These are phyloP conservation scores for Phanerochaete carnosa DNA, from an alignment of 768 basidiomycete species.

Conservation along the genomic window DNA sequence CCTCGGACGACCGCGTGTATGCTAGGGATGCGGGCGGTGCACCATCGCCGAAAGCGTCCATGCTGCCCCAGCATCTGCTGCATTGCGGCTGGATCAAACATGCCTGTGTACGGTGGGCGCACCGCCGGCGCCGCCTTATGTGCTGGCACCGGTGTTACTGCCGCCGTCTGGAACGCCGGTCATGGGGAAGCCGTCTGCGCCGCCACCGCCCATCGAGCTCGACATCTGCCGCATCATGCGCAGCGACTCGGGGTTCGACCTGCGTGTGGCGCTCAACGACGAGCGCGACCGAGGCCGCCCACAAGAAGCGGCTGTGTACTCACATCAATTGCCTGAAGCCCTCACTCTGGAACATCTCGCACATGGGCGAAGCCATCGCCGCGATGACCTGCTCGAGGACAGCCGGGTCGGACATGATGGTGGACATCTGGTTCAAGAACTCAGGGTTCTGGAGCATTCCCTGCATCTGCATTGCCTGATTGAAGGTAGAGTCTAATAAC, in stretches of 20 bases:
- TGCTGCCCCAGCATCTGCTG: slow-evolving; percentile 35
- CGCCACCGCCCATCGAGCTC: slow-evolving; percentile 37
- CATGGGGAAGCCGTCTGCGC: slow-evolving; percentile 48
- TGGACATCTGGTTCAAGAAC: slow-evolving; percentile 85
- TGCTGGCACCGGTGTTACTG: neutral
- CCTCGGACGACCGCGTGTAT: slow-evolving; percentile 79
- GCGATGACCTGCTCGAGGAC: slow-evolving; percentile 84
- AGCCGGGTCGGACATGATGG: slow-evolving; percentile 84
- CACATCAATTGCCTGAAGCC: slow-evolving; percentile 75
- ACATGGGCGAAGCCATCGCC: slow-evolving; percentile 74
- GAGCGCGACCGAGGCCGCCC: neutral
- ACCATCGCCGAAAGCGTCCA: slow-evolving; percentile 23
- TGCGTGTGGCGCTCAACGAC: slow-evolving; percentile 22
- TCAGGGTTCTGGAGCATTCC: slow-evolving; percentile 82
- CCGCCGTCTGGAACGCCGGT: slow-evolving; percentile 47
- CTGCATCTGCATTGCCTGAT: slow-evolving; percentile 52
- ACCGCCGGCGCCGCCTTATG: slow-evolving; percentile 15
- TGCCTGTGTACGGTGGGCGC: slow-evolving; percentile 19
- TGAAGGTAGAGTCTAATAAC: neutral
- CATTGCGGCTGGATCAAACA: slow-evolving; percentile 43
- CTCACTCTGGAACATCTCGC: slow-evolving; percentile 74
- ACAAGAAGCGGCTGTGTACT: slow-evolving; percentile 23
- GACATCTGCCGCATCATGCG: slow-evolving; percentile 79
- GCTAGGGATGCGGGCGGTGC: slow-evolving; percentile 46
- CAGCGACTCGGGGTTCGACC: slow-evolving; percentile 75